phyloP scores from a whole-genome alignment of 2,329 filamentous ascomycete species.

The Orbilia brochopaga region DNA sequence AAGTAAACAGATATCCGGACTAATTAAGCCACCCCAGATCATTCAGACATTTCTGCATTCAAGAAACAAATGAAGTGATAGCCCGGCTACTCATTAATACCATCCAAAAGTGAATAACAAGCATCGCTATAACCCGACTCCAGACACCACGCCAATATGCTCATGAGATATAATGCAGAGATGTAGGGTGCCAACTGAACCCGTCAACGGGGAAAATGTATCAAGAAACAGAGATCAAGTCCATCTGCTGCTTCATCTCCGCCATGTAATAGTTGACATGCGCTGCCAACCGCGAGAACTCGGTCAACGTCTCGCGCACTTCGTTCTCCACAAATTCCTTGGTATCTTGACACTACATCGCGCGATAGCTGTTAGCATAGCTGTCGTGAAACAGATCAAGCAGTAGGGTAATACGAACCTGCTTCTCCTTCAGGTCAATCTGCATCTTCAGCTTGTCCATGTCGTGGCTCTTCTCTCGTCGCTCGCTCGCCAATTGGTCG shows the following conservation, averaged over 20 bases:
- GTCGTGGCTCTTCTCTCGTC: slow-evolving; percentile 83
- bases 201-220: background rate
- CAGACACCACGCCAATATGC: background rate
- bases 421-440: slow-evolving; percentile 98
- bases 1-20: no score
- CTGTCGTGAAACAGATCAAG: slow-evolving; percentile 11
- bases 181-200: background rate
- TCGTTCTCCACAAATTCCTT: slow-evolving; percentile 98
- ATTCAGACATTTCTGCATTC: no score
- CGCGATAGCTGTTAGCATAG: slow-evolving; percentile 50
- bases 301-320: slow-evolving; percentile 84
- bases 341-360: slow-evolving; percentile 83
- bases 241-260: slow-evolving; percentile 92
- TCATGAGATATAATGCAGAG: background rate
- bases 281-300: slow-evolving; percentile 96
- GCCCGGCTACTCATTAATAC: background rate
- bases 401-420: slow-evolving; percentile 66
- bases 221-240: slow-evolving; percentile 55
- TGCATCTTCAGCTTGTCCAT: slow-evolving; percentile 90
- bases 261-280: slow-evolving; percentile 98
- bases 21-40: no score
- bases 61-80: background rate
- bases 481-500: slow-evolving; percentile 79
- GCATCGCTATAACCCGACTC: background rate
- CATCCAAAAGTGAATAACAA: background rate